Percentiles rank a stretch among this genome's conserved stretches.
phyloP scores from a whole-genome alignment of 345 rosid genomes.

The Hypericum androsaemum region DNA sequence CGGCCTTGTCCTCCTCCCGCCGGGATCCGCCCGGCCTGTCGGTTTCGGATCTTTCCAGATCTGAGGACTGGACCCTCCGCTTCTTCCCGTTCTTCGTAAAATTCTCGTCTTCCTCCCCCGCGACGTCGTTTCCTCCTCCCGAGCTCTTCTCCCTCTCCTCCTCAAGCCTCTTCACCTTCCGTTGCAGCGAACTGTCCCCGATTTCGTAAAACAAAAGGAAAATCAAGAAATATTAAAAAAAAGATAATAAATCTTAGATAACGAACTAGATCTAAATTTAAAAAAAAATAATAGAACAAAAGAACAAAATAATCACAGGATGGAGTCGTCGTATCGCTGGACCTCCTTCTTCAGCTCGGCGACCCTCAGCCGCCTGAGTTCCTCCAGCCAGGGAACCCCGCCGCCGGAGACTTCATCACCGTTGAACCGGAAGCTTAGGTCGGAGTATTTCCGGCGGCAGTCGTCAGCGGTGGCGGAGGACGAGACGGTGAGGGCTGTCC shows the following conservation, averaged over 20 bases:
- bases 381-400: slow-evolving; percentile 53
- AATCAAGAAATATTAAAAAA: neutral
- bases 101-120: neutral
- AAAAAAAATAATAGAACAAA: too few species aligned
- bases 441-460: slow-evolving; percentile 52
- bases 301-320: slow-evolving; percentile 32
- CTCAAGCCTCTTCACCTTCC: slow-evolving; percentile 56
- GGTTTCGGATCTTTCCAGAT: slow-evolving; percentile 37
- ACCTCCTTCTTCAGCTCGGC: slow-evolving; percentile 68
- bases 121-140: slow-evolving; percentile 12
- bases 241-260: neutral
- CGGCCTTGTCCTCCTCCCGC: slow-evolving; percentile 21
- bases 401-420: neutral
- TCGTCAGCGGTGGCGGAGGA: slow-evolving; percentile 32
- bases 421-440: slow-evolving; percentile 54
- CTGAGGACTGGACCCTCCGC: slow-evolving; percentile 18
- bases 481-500: slow-evolving; percentile 28
- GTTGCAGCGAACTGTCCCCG: slow-evolving; percentile 43
- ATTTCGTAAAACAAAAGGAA: slow-evolving; percentile 1
- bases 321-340: slow-evolving; percentile 57
- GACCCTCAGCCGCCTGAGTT: slow-evolving; percentile 57
- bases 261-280: neutral
- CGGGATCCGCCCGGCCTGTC: slow-evolving; percentile 14
- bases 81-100: too few species aligned
- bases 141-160: slow-evolving; percentile 43